Base-by-base conservation (phyloP, 768 basidiomycete genomes). In the Hemileccinum rubropunctum region DNA sequence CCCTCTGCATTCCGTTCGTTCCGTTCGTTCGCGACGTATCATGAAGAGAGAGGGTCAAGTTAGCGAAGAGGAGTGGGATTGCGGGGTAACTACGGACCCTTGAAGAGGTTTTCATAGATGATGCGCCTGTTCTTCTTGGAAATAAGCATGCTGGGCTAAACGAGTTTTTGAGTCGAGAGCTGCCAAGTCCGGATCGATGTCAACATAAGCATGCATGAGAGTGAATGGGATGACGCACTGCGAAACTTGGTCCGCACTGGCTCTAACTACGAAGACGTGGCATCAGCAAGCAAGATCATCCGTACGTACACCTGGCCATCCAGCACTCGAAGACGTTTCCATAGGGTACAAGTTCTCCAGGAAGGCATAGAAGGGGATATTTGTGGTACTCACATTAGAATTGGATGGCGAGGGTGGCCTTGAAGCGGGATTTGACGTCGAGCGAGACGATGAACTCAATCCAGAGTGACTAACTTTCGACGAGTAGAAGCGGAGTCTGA, bases 81-180 rank as follows among this genome's bases (percentile, higher is more conserved):
- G n/a, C n/a, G 53, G n/a, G n/a, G n/a, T 1, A 28, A 34, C n/a
- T 6, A 30, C 86, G 58, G 59, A 94, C 93, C 94, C 78, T 97
- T 97, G 91, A 99, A 99, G 81, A 99, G 94, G 80, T 88, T 89
- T 77, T 99, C 95, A 80, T 97, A 99, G 81, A 99, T 98, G 71
- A 81, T 72, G 67, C 91, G 90, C 76, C 87, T 82, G 82, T 98
- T 91, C 73, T 87, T 68, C 81, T 99, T 99, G 67, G 91, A 79
- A 72, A 99, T 98, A 63, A 99, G 86, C 95, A 99, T 99, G 76
- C 70, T 89, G 71, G 68, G 69, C 65, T 54, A 60, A 51, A 50
- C 42, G 53, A 55, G 52, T 47, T 50, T 42, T 52, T 52, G 55
- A 54, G 63, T 65, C 59, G 67, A 67, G 56, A 66, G 66, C 71